A percentile compares a stretch with the other conserved stretches of the same genome.
These are phyloP conservation scores for Lachancea sp. DNA, from an alignment of 805 yeast species.

Conservation along the genomic window DNA sequence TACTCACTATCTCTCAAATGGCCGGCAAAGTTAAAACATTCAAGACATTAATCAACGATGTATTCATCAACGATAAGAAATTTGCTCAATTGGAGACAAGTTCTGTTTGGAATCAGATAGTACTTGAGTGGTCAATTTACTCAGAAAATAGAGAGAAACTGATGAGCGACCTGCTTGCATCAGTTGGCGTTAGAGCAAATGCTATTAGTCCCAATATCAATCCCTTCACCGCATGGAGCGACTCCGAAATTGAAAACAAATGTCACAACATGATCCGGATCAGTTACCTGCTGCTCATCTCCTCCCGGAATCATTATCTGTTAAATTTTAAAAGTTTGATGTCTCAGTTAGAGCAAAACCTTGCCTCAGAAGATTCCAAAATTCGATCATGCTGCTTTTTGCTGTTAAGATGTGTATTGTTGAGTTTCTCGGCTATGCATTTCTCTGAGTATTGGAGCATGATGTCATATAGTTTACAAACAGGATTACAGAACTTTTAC, in stretches of 20 bases:
- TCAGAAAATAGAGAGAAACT: slow-evolving; percentile 51
- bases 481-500: slow-evolving; percentile 26
- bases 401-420: slow-evolving; percentile 56
- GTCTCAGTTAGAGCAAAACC: slow-evolving; percentile 37
- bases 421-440: slow-evolving; percentile 58
- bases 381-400: slow-evolving; percentile 36
- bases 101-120: slow-evolving; percentile 46
- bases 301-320: slow-evolving; percentile 51
- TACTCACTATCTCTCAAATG: slow-evolving; percentile 30
- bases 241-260: slow-evolving; percentile 54
- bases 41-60: slow-evolving; percentile 59
- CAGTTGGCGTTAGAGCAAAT: slow-evolving; percentile 35
- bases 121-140: slow-evolving; percentile 53
- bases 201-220: slow-evolving; percentile 48
- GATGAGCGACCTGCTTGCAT: slow-evolving; percentile 23
- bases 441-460: slow-evolving; percentile 64
- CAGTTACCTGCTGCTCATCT: slow-evolving; percentile 54
- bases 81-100: slow-evolving; percentile 17
- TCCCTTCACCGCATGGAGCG: slow-evolving; percentile 59
- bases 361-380: slow-evolving; percentile 27
- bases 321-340: slow-evolving; percentile 44
- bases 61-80: slow-evolving; percentile 46
- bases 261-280: slow-evolving; percentile 53
- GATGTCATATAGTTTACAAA: slow-evolving; percentile 55
- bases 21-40: slow-evolving; percentile 45